Conservation (phyloP, 371 early-diverging fungal species). For the Lichtheimia ornata region DNA sequence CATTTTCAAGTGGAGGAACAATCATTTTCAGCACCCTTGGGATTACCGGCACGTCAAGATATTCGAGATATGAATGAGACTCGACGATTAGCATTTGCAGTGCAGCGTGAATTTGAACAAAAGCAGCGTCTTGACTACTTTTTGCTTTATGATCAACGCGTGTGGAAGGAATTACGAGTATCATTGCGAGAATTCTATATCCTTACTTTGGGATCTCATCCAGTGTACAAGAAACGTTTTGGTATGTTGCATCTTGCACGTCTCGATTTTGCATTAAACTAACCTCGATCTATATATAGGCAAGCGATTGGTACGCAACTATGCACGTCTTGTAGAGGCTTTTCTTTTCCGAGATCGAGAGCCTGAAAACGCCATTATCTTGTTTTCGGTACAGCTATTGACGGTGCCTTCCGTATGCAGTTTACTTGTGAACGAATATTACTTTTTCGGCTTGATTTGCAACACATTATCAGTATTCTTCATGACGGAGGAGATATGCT, state of each 20-base stretch:
- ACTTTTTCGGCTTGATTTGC: conserved; percentile 72
- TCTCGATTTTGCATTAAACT: not conserved
- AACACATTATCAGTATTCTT: conserved; percentile 70
- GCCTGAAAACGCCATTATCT: conserved; percentile 85
- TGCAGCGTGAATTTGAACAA: conserved; percentile 34
- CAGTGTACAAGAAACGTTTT: conserved; percentile 78
- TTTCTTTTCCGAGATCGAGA: conserved; percentile 85
- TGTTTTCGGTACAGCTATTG: conserved; percentile 91
- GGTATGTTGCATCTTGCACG: conserved; percentile 39
- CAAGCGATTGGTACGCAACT: conserved; percentile 75
- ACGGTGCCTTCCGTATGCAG: conserved; percentile 90
- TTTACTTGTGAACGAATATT: conserved; percentile 76
- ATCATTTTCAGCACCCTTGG: conserved; percentile 12
- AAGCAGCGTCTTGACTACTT: conserved; percentile 82
- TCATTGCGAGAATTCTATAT: conserved; percentile 84
- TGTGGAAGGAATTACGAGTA: conserved; percentile 88
- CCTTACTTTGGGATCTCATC: conserved; percentile 71
- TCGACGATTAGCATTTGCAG: conserved; percentile 5
- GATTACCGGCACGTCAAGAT: not conserved
- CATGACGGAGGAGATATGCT: conserved; percentile 52
- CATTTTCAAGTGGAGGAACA: conserved; percentile 23
- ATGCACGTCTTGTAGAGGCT: conserved; percentile 71
- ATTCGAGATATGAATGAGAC: conserved; percentile 9
- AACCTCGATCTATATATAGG: conserved; percentile 4
- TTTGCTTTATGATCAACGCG: conserved; percentile 77